Base-by-base conservation (phyloP, 495 filamentous ascomycete species). In the Amphirosellinia nigrospora region DNA sequence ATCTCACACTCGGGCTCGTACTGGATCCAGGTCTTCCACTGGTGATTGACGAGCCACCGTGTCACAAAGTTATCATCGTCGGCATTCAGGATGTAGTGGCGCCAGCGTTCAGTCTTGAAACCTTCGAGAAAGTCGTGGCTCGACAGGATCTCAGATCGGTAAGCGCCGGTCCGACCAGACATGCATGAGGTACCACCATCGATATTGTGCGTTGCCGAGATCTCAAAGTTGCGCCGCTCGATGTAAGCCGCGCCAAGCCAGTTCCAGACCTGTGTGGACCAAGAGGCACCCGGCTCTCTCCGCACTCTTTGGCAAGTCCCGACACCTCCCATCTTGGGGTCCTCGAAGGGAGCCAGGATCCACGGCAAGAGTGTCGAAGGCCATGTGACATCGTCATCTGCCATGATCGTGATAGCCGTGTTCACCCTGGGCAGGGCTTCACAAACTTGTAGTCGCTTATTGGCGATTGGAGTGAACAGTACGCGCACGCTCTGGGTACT, bases 51-150 rank as follows among this genome's bases (percentile, higher is more conserved):
- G 66, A 86, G 77, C 82, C 85, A 92, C 10, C 90, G 85, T 0
- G 90, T 92, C 70, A 87, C 85, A 74, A 88, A 92, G 74, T 92
- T 91, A 80, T 92, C 91, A 74, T 91, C 89, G 77, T 91, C 90
- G 0, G 88, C 84, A 66, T 88, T 88, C 26, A 91, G 79, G 6
- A 73, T 64, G 19, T 72, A 76, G 70, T 87, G 85, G 70, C 84
- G 84, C 73, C 85, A 87, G 19, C 74, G 80, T 74, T 93, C 90
- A 46, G 88, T 82, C 19, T 79, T 82, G 77, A 89, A 92, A 11
- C 80, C 85, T 19, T 82, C 66, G 5, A 84, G 62, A 73, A 86
- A 89, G 13, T 78, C 77, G 5, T 73, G 71, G 59, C 83, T 77
- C 15, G 83, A 74, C 19, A 88, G 71, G 59, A 89, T 85, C 9